These are phyloP conservation scores for Crithidia sp. DNA, from an alignment of 208 protist species.

Conservation along the genomic window DNA sequence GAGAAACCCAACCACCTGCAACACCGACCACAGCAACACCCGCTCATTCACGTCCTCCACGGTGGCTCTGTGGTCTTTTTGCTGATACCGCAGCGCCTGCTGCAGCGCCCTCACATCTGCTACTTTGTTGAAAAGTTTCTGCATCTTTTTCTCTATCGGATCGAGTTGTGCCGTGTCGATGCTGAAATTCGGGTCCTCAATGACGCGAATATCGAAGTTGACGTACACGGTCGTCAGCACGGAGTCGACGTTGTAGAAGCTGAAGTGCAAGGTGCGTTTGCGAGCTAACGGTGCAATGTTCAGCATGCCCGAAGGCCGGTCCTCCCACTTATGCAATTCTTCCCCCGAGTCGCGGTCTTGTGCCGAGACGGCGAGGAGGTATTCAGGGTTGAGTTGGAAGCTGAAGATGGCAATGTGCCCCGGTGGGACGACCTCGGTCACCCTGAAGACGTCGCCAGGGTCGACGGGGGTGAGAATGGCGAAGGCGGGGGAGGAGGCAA, in stretches of 20 bases:
- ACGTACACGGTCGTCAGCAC: constrained; percentile 31
- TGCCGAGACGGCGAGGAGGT: constrained; percentile 13
- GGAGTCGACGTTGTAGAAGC: constrained; percentile 61
- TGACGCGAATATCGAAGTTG: constrained; percentile 50
- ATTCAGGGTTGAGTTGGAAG: constrained; percentile 39
- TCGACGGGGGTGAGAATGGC: constrained; percentile 7
- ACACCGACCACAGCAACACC: constrained; percentile 69
- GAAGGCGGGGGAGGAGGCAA: neutral
- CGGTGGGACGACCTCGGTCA: constrained; percentile 43
- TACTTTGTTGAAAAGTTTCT: constrained; percentile 23
- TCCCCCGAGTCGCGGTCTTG: neutral
- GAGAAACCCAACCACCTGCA: constrained; percentile 68
- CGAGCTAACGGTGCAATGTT: constrained; percentile 1
- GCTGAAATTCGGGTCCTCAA: constrained; percentile 29
- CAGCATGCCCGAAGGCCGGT: neutral
- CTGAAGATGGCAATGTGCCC: constrained; percentile 37
- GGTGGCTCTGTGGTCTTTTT: constrained; percentile 69
- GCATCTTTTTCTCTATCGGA: constrained; percentile 66
- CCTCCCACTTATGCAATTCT: constrained; percentile 8
- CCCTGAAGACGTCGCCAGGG: constrained; percentile 29
- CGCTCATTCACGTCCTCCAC: constrained; percentile 63
- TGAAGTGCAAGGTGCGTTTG: constrained; percentile 3
- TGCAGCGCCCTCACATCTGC: constrained; percentile 25
- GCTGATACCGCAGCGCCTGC: constrained; percentile 42
- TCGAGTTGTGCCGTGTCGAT: constrained; percentile 48